Conservation (phyloP, 176 grass and related monocot species). For the Dendrocalamus sinicus region DNA sequence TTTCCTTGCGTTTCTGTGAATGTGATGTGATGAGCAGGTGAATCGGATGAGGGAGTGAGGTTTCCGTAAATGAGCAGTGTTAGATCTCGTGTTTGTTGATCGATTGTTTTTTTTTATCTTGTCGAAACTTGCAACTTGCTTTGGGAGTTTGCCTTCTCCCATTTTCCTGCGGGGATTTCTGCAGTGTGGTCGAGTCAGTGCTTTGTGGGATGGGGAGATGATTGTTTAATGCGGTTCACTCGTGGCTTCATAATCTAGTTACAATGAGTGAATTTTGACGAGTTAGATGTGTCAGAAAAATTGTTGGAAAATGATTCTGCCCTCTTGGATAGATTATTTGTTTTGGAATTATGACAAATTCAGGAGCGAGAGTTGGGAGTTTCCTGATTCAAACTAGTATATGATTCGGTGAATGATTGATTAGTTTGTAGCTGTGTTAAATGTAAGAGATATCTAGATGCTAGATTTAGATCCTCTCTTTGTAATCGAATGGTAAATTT, state of each 20-base stretch:
- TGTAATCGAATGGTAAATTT: slow-evolving; percentile 30
- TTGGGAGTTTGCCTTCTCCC: background rate
- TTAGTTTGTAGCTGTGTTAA: background rate
- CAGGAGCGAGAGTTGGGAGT: background rate
- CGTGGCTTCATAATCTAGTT: background rate
- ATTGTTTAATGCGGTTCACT: background rate
- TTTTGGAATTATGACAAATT: slow-evolving; percentile 18
- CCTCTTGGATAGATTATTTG: background rate
- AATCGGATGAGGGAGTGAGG: background rate
- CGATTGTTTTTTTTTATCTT: background rate
- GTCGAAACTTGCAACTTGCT: background rate
- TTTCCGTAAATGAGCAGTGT: background rate
- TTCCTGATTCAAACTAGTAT: background rate
- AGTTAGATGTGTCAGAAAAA: background rate
- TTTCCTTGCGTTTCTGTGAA: background rate
- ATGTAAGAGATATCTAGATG: background rate
- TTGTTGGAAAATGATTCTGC: background rate
- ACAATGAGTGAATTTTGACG: background rate
- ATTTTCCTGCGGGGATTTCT: background rate
- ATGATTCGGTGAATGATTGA: background rate
- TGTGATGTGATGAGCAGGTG: background rate
- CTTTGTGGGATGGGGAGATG: background rate
- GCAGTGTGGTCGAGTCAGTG: background rate
- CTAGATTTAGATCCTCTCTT: background rate
- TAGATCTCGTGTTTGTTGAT: slow-evolving; percentile 35